These are phyloP conservation scores for Ascoidea asiatica DNA, from an alignment of 805 yeast genomes.

Conservation along the genomic window DNA sequence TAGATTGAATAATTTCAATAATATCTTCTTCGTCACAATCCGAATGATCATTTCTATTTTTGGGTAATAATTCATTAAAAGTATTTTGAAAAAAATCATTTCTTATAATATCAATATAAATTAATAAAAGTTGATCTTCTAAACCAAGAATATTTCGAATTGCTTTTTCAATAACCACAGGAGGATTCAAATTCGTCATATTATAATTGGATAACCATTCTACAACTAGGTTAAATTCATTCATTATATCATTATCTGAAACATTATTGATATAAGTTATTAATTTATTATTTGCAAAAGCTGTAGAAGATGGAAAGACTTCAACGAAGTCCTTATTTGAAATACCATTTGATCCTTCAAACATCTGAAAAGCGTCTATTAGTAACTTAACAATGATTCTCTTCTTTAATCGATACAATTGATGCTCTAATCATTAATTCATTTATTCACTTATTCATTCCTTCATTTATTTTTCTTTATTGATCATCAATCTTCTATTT, in stretches of 20 bases:
- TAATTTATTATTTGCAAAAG: background rate
- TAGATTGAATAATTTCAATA: background rate
- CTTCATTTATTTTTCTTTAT: too few relatives aligned
- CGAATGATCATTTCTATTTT: background rate
- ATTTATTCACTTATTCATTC: too few relatives aligned
- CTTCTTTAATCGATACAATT: too few relatives aligned
- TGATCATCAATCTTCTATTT: too few relatives aligned
- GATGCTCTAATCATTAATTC: too few relatives aligned
- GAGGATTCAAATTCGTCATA: background rate
- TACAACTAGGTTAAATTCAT: background rate
- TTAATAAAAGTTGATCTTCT: background rate
- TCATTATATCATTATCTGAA: background rate
- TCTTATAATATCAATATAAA: background rate
- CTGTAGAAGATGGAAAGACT: background rate
- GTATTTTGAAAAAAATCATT: background rate
- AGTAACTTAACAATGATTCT: too few relatives aligned
- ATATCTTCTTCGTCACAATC: background rate
- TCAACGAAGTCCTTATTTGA: background rate
- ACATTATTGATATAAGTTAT: background rate
- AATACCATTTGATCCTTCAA: background rate
- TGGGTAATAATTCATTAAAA: too few relatives aligned
- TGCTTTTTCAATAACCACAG: background rate
- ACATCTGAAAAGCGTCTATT: background rate
- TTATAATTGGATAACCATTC: background rate
- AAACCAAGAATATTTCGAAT: conserved; percentile 1